Conservation (phyloP, 345 rosid genomes). For the Eucalyptus regnans region DNA sequence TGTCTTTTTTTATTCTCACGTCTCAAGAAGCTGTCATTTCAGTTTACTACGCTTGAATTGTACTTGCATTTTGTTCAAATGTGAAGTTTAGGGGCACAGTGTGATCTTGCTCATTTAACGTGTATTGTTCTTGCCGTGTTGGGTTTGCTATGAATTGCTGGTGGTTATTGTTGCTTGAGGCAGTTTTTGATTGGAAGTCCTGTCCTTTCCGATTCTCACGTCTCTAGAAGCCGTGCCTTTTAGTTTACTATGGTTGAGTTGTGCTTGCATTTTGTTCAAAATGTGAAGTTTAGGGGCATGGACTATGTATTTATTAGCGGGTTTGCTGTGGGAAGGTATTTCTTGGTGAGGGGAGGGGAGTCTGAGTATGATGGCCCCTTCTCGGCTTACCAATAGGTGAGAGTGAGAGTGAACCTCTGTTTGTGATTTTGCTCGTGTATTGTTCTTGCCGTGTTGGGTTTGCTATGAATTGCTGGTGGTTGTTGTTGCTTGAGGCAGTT, state of each 20-base stretch:
- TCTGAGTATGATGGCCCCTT: slow-evolving; percentile 30
- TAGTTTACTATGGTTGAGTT: not conserved
- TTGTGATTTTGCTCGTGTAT: not conserved
- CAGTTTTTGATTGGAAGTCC: not conserved
- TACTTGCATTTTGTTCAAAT: not conserved
- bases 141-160: not conserved
- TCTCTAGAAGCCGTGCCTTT: not conserved
- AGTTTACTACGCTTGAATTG: not conserved
- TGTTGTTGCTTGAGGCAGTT: not conserved
- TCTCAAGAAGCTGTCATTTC: not conserved
- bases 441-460: not conserved
- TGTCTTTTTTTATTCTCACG: not conserved
- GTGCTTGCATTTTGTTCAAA: not conserved
- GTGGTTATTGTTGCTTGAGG: not conserved
- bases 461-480: not conserved
- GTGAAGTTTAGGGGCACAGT: too few species aligned
- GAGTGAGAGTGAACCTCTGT: not conserved
- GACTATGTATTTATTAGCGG: too few species aligned
- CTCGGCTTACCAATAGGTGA: slow-evolving; percentile 41
- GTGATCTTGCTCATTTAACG: not conserved
- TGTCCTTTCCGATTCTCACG: not conserved
- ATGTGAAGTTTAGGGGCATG: not conserved
- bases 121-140: not conserved
- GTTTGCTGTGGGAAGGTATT: too few species aligned
- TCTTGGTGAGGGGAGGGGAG: too few species aligned